Conservation (phyloP, 2,329 filamentous ascomycete species). For the Fonsecaea multimorphosa region DNA sequence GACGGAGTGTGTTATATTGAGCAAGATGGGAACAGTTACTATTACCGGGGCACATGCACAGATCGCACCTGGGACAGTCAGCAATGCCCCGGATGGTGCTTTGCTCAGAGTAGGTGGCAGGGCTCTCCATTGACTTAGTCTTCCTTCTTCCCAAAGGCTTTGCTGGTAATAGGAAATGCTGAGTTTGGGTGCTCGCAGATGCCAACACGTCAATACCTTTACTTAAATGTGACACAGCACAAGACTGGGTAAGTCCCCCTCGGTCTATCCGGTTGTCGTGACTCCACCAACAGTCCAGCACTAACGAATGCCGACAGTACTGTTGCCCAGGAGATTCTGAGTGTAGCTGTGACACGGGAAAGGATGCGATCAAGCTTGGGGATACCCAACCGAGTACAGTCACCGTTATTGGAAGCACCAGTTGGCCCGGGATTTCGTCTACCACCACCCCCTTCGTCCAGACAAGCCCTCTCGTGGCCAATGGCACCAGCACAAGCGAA, state of each 20-base stretch:
- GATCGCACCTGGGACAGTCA: conserved; percentile 28
- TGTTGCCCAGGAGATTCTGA: conserved; percentile 20
- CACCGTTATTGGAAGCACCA: conserved; percentile 30
- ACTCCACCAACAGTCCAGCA: neutral
- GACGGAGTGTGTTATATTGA: conserved; percentile 28
- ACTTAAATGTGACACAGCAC: conserved; percentile 15
- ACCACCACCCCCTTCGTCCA: conserved; percentile 21
- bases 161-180: neutral
- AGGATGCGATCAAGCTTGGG: conserved; percentile 25
- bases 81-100: conserved; percentile 29
- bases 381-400: conserved; percentile 18
- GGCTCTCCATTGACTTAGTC: no score
- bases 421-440: conserved; percentile 25
- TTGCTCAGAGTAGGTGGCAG: conserved; percentile 23
- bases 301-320: neutral
- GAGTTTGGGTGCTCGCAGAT: neutral
- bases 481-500: conserved; percentile 17
- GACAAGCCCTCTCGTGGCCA: conserved; percentile 14
- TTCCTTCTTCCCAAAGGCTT: neutral
- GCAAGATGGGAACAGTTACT: neutral
- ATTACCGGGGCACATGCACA: conserved; percentile 28
- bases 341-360: conserved; percentile 22
- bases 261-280: neutral
- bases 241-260: conserved; percentile 15
- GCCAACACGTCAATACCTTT: conserved; percentile 23